Evolutionary conservation across 306 rosid genomes (phyloP).

Genomic region (Nissolia schottii): DNA sequence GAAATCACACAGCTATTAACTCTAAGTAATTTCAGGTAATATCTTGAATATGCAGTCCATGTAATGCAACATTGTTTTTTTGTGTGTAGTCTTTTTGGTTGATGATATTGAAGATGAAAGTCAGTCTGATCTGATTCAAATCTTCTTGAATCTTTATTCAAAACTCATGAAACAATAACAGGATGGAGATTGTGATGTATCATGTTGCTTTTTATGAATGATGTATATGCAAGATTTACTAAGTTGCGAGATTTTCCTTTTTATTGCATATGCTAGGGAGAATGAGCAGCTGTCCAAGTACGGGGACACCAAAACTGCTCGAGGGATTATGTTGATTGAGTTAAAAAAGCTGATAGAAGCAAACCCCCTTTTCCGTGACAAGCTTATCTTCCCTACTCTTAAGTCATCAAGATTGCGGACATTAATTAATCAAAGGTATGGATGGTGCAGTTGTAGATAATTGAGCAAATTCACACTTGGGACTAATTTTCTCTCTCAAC

Average conservation of each 20-base stretch:
- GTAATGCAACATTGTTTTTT: not conserved
- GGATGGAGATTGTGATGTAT: not conserved
- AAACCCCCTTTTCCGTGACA: constrained; percentile 79
- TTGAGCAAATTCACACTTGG: not conserved
- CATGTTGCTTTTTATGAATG: not conserved
- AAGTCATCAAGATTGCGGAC: constrained; percentile 74
- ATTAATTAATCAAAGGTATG: constrained; percentile 82
- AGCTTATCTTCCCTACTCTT: constrained; percentile 68
- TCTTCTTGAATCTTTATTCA: constrained; percentile 19
- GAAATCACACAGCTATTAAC: constrained; percentile 86
- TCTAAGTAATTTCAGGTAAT: constrained; percentile 77
- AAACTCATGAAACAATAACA: not conserved
- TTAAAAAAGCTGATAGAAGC: constrained; percentile 79
- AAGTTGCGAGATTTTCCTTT: not conserved
- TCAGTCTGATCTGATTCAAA: not conserved
- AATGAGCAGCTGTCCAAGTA: constrained; percentile 82
- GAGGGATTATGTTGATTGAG: constrained; percentile 78
- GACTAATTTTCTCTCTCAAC: not conserved
- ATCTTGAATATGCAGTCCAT: not conserved
- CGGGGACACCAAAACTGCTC: constrained; percentile 82
- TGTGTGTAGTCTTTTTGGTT: too few relatives aligned
- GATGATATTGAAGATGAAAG: not conserved
- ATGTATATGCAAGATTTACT: not conserved
- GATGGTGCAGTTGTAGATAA: constrained; percentile 16
- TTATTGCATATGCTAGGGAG: constrained; percentile 53